These are phyloP conservation scores for Curvularia lunata DNA, from an alignment of 2,329 filamentous ascomycete genomes.

Conservation along the genomic window DNA sequence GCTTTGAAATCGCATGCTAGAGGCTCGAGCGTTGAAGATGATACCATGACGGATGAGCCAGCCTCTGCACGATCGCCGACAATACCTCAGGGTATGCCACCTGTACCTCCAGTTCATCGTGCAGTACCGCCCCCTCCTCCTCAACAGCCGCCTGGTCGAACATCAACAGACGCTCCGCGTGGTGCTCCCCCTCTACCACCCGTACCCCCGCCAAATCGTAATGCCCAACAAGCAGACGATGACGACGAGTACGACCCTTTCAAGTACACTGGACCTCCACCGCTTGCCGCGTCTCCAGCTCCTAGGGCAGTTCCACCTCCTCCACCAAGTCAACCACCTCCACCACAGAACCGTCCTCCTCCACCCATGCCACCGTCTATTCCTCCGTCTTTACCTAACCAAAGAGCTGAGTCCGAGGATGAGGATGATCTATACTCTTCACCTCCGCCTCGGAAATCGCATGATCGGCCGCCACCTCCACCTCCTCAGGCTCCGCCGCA, in stretches of 20 bases:
- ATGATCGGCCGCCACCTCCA: constrained; percentile 45
- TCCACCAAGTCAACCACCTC: constrained; percentile 40
- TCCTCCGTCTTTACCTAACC: constrained; percentile 36
- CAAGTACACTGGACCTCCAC: constrained; percentile 52
- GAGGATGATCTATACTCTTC: constrained; percentile 49
- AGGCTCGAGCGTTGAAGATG: constrained; percentile 76
- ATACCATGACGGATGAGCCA: constrained; percentile 61
- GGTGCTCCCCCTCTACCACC: constrained; percentile 70
- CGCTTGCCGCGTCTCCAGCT: constrained; percentile 35
- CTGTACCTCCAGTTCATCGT: constrained; percentile 45
- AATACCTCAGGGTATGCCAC: constrained; percentile 43
- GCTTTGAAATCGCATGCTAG: constrained; percentile 82
- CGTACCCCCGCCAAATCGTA: constrained; percentile 69
- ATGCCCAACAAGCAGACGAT: constrained; percentile 31
- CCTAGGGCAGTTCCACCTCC: constrained; percentile 48
- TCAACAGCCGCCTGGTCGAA: constrained; percentile 61
- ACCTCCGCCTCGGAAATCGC: constrained; percentile 45
- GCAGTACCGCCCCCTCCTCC: constrained; percentile 64
- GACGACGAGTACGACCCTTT: constrained; percentile 75
- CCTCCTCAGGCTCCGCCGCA: constrained; percentile 47
- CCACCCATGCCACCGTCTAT: constrained; percentile 47
- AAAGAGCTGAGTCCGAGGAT: constrained; percentile 39
- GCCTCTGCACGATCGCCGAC: constrained; percentile 53
- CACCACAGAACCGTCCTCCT: constrained; percentile 38
- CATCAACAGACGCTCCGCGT: constrained; percentile 72